Evolutionary conservation across 257 asterid species (phyloP).

Genomic region (Fraxinus cuspidata): DNA sequence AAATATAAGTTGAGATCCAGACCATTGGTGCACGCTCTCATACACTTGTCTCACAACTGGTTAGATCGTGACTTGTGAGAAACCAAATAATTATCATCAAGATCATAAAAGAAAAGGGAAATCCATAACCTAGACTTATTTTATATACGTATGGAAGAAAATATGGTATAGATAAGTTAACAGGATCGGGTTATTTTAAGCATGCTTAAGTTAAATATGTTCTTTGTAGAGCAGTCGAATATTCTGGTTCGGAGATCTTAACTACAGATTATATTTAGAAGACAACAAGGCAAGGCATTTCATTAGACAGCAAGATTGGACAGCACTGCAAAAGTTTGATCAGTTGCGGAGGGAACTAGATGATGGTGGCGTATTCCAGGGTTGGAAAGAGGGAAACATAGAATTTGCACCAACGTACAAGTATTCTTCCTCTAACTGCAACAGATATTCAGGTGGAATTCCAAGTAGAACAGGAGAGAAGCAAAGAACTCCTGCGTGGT

Average conservation of each 20-base stretch:
- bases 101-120: not conserved
- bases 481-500: conserved; percentile 99
- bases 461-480: conserved; percentile 79
- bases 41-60: not conserved
- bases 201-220: conserved; percentile 19
- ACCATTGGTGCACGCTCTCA: not conserved
- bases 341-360: conserved; percentile 77
- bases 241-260: conserved; percentile 99
- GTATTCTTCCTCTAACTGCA: conserved; percentile 69
- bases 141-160: not conserved
- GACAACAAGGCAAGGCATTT: conserved; percentile 78
- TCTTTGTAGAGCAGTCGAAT: conserved; percentile 71
- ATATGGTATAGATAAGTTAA: not conserved
- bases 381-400: conserved; percentile 89
- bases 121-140: not conserved
- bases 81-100: not conserved
- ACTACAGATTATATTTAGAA: conserved; percentile 82
- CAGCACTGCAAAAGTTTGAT: conserved; percentile 69
- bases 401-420: conserved; percentile 91
- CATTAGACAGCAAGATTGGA: conserved; percentile 70
- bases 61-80: not conserved
- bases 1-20: not conserved
- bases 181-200: not conserved
- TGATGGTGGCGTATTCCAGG: conserved; percentile 81
- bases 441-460: conserved; percentile 81